Conservation (phyloP, 148 eudicot species). For the Agrostemma githago region DNA sequence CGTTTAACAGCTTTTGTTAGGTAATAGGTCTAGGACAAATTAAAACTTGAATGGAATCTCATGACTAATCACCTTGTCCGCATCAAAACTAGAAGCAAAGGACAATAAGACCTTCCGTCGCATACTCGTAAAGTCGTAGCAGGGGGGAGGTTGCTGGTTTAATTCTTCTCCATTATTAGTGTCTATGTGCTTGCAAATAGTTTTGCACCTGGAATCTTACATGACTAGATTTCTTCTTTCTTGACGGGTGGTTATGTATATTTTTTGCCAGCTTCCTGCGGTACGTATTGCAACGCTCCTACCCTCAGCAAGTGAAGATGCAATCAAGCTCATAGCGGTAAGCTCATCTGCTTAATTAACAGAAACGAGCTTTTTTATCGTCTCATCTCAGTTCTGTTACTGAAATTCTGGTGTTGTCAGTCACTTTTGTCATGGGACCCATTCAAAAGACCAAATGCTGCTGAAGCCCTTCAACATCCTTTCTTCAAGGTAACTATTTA, state of each 20-base stretch:
- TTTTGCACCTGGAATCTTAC: background rate
- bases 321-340: constrained; percentile 62
- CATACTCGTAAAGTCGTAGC: background rate
- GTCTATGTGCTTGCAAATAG: background rate
- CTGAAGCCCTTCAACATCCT: constrained; percentile 84
- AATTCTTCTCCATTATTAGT: background rate
- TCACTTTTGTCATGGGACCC: constrained; percentile 81
- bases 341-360: background rate
- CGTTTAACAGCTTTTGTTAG: background rate
- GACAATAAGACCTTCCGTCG: background rate
- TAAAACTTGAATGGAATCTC: background rate
- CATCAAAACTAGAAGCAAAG: background rate
- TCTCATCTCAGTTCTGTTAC: background rate
- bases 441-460: constrained; percentile 78
- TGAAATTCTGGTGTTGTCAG: constrained; percentile 22
- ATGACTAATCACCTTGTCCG: background rate
- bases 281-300: constrained; percentile 57
- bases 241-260: background rate
- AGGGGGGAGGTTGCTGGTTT: background rate
- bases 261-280: constrained; percentile 50
- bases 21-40: background rate
- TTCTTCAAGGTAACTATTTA: constrained; percentile 65
- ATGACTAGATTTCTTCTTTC: background rate
- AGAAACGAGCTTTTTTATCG: background rate
- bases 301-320: constrained; percentile 72